Percentiles rank a stretch among this genome's conserved stretches.
phyloP scores from a whole-genome alignment of 345 rosid genomes.

The Euphorbia peplus region DNA sequence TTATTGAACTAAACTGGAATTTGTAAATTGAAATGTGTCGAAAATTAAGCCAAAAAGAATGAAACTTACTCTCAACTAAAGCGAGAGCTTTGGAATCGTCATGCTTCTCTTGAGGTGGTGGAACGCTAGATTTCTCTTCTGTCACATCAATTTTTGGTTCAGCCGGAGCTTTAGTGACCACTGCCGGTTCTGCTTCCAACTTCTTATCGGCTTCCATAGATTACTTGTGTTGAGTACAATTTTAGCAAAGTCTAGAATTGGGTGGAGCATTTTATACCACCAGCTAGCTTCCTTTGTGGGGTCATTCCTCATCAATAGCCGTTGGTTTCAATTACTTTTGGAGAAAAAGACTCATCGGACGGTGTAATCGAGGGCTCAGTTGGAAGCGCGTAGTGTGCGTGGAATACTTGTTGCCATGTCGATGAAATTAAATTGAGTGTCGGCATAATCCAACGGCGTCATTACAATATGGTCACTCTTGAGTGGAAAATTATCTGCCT shows the following conservation, averaged over 20 bases:
- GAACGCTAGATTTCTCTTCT: slow-evolving; percentile 33
- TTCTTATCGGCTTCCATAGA: slow-evolving; percentile 50
- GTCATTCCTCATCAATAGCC: slow-evolving; percentile 5
- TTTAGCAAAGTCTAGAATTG: not conserved
- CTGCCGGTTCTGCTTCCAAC: slow-evolving; percentile 35
- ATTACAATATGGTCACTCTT: not conserved
- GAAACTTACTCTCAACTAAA: slow-evolving; percentile 52
- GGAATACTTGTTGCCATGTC: slow-evolving; percentile 25
- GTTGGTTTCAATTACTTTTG: slow-evolving; percentile 17
- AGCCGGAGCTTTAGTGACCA: slow-evolving; percentile 19
- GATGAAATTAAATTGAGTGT: slow-evolving; percentile 29
- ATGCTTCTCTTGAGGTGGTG: slow-evolving; percentile 26
- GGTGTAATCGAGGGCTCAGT: slow-evolving; percentile 15
- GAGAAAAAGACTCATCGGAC: slow-evolving; percentile 22
- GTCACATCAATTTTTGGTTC: slow-evolving; percentile 27
- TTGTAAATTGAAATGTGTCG: no score
- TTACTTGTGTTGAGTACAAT: not conserved
- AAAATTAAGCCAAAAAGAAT: no score
- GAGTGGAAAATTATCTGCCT: no score
- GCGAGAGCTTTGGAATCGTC: slow-evolving; percentile 62
- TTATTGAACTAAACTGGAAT: no score
- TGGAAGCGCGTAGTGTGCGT: not conserved
- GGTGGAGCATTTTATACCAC: slow-evolving; percentile 1
- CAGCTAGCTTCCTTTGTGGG: not conserved
- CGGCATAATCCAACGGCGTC: slow-evolving; percentile 24